A percentile compares a stretch with the other conserved stretches of the same genome.
These are phyloP conservation scores for Drechslerella dactyloides DNA, from an alignment of 2,329 filamentous ascomycete genomes.

Conservation along the genomic window DNA sequence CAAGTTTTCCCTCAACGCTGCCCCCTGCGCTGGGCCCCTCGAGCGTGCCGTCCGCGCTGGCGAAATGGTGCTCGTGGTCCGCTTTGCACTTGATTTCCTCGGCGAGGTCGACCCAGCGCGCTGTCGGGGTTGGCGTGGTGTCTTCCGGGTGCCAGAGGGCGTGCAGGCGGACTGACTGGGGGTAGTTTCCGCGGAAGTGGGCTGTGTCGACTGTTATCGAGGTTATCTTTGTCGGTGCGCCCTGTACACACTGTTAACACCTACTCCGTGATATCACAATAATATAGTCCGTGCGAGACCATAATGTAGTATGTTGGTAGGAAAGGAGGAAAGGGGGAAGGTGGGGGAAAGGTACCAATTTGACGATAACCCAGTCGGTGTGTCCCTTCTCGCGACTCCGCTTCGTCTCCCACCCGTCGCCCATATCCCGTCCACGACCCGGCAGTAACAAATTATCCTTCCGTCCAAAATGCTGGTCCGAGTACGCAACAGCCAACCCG, in stretches of 20 bases:
- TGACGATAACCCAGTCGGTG: constrained; percentile 80
- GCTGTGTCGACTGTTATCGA: constrained; percentile 76
- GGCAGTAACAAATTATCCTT: constrained; percentile 81
- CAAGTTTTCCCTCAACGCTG: constrained; percentile 55
- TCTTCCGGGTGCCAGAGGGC: constrained; percentile 58
- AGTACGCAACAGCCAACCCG: constrained; percentile 75
- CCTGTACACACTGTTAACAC: constrained; percentile 8
- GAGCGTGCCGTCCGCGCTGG: neutral
- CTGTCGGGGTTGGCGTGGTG: constrained; percentile 26
- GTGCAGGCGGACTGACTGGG: constrained; percentile 75
- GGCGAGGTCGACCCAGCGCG: constrained; percentile 63
- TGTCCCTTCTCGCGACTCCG: constrained; percentile 74
- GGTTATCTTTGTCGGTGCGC: constrained; percentile 33
- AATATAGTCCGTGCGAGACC: too few species aligned
- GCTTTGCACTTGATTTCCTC: constrained; percentile 60
- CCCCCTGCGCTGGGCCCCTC: constrained; percentile 10
- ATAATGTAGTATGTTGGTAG: neutral
- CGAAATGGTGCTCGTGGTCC: constrained; percentile 38
- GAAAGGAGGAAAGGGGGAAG: neutral
- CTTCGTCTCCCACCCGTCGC: constrained; percentile 85
- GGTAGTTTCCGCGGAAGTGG: constrained; percentile 83
- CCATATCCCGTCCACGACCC: constrained; percentile 81
- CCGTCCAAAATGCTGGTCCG: constrained; percentile 82
- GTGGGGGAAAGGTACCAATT: constrained; percentile 61
- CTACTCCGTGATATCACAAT: too few species aligned